Base-by-base conservation (phyloP, 2,329 filamentous ascomycete species). In the Lanzia echinophila region DNA sequence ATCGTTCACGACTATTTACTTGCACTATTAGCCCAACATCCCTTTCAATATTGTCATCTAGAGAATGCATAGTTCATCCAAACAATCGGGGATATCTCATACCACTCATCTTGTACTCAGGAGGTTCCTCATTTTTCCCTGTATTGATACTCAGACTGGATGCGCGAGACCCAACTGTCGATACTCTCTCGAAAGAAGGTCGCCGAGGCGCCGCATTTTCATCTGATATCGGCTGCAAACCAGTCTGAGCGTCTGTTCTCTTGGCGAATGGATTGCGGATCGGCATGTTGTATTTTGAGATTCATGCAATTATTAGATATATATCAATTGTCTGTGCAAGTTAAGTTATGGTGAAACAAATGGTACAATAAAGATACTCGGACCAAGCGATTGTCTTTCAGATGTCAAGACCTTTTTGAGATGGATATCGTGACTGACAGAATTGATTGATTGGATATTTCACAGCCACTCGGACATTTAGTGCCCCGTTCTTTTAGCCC, bases 1-100 rank as follows among this genome's bases (percentile, higher is more conserved):
- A 72, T 95, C 91, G 68, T 95, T 95, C 70, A 97, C 94, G 61
- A 96, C 92, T 96, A 69, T 63, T 60, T 53, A n/a, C 24, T 32
- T 19, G 15, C 6, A 32, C 19, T 28, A 49, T 52, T 58, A 46
- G 60, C 60, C 54, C 45, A 53, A n/a, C n/a, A n/a, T n/a, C n/a
- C n/a, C n/a, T n/a, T n/a, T n/a, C n/a, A 53, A 36, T 12, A 15
- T 28, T 39, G 10, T 33, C 17, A 10, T 47, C n/a, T 41, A 13
- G 34, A 42, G 19, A 19, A 24, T 22, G 19, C 42, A n/a, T n/a
- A 36, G n/a, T 28, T 28, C 22, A 47, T 41, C 22, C 34, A 20
- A 47, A 22, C 17, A 31, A 32, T 19, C 48, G 34, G 41, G 43
- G 43, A 15, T 15, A n/a, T 53, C 38, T 52, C 82, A 65, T 79